Evolutionary conservation across 495 filamentous ascomycete species (phyloP).

Genomic region (Chaetomium tenue): DNA sequence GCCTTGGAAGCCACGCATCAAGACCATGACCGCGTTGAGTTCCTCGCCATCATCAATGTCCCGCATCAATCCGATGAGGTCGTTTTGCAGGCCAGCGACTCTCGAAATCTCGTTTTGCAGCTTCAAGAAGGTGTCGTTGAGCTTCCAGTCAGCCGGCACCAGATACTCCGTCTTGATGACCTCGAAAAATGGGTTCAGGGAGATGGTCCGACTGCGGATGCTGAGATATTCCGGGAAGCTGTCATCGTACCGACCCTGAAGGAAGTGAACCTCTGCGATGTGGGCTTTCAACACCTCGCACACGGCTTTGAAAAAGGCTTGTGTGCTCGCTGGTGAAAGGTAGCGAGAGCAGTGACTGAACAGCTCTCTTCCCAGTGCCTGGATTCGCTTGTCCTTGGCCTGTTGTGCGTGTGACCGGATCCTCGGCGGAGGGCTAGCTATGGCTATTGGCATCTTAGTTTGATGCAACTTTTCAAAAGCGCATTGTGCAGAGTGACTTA

Average conservation of each 20-base stretch:
- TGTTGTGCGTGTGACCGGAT: not conserved
- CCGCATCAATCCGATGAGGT: slow-evolving; percentile 25
- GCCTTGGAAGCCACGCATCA: slow-evolving; percentile 2
- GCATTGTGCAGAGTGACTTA: not conserved
- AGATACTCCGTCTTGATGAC: slow-evolving; percentile 27
- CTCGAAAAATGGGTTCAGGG: slow-evolving; percentile 28
- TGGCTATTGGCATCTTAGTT: not conserved
- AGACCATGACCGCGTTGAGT: slow-evolving; percentile 27
- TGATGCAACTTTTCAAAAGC: not conserved
- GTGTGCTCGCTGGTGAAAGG: not conserved
- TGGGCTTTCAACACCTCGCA: slow-evolving; percentile 22
- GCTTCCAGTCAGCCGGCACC: not conserved
- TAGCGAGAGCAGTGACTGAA: slow-evolving; percentile 11
- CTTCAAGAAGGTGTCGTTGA: slow-evolving; percentile 5
- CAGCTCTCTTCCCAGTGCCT: slow-evolving; percentile 1
- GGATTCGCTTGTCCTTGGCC: slow-evolving; percentile 9
- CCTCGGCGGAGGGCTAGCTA: not conserved
- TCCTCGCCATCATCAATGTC: slow-evolving; percentile 27
- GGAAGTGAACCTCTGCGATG: slow-evolving; percentile 24
- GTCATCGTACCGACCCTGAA: slow-evolving; percentile 6
- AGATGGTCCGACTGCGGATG: slow-evolving; percentile 27
- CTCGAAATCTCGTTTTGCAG: slow-evolving; percentile 21
- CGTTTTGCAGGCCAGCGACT: slow-evolving; percentile 27
- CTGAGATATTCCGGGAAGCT: slow-evolving; percentile 21
- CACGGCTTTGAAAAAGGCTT: slow-evolving; percentile 18